Percentiles rank a stretch among this genome's conserved stretches.
Conservation (phyloP, 2,329 filamentous ascomycete species). For the Chrysoporthe cubensis region DNA sequence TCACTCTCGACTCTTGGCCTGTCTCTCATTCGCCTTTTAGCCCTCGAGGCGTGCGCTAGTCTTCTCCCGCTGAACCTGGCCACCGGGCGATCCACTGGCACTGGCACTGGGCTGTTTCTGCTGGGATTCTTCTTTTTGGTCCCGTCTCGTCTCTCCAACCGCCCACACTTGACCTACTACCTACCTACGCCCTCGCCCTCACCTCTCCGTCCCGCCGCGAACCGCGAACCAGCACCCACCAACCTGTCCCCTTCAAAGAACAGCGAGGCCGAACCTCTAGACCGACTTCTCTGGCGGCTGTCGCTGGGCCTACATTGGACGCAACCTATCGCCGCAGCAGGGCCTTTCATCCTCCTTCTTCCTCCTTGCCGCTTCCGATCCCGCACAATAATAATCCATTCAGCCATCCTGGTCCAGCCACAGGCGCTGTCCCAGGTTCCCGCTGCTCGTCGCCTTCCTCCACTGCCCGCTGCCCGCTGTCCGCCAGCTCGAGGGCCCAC, state of each 20-base stretch:
- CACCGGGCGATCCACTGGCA: not conserved
- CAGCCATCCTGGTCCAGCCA: slow-evolving; percentile 5
- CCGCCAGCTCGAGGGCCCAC: slow-evolving; percentile 4
- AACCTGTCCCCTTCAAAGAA: not conserved
- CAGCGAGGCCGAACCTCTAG: not conserved
- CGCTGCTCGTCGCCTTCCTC: not conserved
- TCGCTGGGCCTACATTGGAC: not conserved
- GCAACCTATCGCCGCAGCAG: not conserved
- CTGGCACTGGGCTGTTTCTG: not conserved
- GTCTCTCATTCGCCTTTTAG: slow-evolving; percentile 11
- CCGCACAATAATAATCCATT: slow-evolving; percentile 12
- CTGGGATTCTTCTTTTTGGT: not conserved
- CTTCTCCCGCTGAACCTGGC: slow-evolving; percentile 1
- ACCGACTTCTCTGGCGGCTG: slow-evolving; percentile 11
- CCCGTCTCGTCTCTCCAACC: slow-evolving; percentile 17
- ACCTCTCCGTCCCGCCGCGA: not conserved
- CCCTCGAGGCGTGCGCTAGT: slow-evolving; percentile 9
- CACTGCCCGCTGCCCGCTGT: not conserved
- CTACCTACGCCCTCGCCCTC: not conserved
- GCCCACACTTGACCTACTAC: not conserved
- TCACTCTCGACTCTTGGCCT: slow-evolving; percentile 2
- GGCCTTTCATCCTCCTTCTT: slow-evolving; percentile 8
- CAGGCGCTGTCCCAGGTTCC: not conserved
- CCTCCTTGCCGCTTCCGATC: slow-evolving; percentile 9
- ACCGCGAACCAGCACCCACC: not conserved